Percentiles rank a stretch among this genome's conserved stretches.
Evolutionary conservation across 768 basidiomycete genomes (phyloP).

Genomic region (Strobilomyces echinocephalus): DNA sequence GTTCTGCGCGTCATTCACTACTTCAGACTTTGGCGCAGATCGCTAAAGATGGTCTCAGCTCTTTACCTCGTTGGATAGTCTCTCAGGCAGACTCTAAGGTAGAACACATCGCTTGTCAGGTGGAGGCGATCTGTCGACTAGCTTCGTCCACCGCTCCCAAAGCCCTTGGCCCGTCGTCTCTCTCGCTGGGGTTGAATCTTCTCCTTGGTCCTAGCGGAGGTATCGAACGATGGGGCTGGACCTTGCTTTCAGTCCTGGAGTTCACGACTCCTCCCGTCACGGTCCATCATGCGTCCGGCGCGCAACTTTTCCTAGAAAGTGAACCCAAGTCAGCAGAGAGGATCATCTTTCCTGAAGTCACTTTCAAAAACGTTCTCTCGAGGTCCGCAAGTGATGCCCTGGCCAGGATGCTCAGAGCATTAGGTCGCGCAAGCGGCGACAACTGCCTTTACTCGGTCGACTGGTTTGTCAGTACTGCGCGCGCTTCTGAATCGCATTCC

Average conservation of each 20-base stretch:
- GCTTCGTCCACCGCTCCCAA: conserved; percentile 15
- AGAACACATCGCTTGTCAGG: conserved; percentile 58
- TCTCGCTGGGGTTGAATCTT: conserved; percentile 51
- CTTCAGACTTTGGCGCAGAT: conserved; percentile 58
- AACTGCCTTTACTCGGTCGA: conserved; percentile 72
- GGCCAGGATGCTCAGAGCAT: conserved; percentile 64
- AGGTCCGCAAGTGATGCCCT: conserved; percentile 50
- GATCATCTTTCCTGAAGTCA: conserved; percentile 53
- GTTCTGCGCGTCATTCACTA: conserved; percentile 44
- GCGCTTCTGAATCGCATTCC: conserved; percentile 38
- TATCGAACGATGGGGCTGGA: conserved; percentile 92
- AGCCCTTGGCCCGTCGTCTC: conserved; percentile 33
- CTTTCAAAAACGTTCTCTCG: conserved; percentile 52
- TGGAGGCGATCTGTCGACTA: conserved; percentile 67
- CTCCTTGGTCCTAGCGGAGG: conserved; percentile 79
- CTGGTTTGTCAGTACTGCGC: conserved; percentile 65
- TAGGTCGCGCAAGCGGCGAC: conserved; percentile 69
- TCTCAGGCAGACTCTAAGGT: conserved; percentile 73
- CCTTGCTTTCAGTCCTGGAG: conserved; percentile 75
- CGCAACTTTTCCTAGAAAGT: conserved; percentile 54
- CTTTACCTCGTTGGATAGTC: conserved; percentile 68
- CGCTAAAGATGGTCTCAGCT: conserved; percentile 57
- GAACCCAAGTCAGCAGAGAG: conserved; percentile 35
- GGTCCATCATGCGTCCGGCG: conserved; percentile 43
- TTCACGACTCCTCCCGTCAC: conserved; percentile 53